Evolutionary conservation across 805 yeast genomes (phyloP), one percentile per base, ranked within the genome.

Genomic region (Monosporozyma siamensis): DNA sequence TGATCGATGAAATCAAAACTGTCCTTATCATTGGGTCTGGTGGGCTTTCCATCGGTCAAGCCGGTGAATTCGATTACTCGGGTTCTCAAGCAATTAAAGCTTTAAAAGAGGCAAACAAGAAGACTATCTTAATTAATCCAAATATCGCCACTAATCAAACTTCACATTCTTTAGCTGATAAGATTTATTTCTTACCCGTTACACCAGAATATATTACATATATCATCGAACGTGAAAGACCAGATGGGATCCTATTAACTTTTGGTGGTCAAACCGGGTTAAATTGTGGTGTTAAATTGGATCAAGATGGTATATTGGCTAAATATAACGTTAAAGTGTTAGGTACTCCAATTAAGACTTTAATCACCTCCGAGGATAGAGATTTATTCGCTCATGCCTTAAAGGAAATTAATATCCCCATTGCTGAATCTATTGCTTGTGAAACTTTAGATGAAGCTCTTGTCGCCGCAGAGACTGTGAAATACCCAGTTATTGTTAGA

Each of bases 241-340:
- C 98, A 32, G 97, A 92, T 66, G 97, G 96, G 38, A 89, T 92
- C 43, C 72, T 90, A 59, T 75, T 90, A 60, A 90, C 98, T 3
- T 92, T 92, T 64, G 99, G 99, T 59, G 99, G 99, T 52, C 99
- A 92, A 71, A 92, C 99, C 26, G 98, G 83, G 50, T 74, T 92
- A 56, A 92, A 89, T 61, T 96, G 90, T 47, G 97, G 97, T 68
- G 94, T 92, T 41, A 82, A 87, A 58, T 75, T 92, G 50, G 95
- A 92, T 48, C 84, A 88, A 68, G 82, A 85, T 88, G 97, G 97
- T 50, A 86, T 87, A 45, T 82, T 94, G 58, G 87, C 82, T 51
- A 75, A 95, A 54, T 87, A 84, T 63, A 84, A 84, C 51, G 88
- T 92, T 59, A 89, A 88, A 69, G 99, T 92, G 20, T 72, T 92